These are phyloP conservation scores for Sphagnum tenellum DNA, from an alignment of 225 moss, liverwort and hornwort species.

Conservation along the genomic window DNA sequence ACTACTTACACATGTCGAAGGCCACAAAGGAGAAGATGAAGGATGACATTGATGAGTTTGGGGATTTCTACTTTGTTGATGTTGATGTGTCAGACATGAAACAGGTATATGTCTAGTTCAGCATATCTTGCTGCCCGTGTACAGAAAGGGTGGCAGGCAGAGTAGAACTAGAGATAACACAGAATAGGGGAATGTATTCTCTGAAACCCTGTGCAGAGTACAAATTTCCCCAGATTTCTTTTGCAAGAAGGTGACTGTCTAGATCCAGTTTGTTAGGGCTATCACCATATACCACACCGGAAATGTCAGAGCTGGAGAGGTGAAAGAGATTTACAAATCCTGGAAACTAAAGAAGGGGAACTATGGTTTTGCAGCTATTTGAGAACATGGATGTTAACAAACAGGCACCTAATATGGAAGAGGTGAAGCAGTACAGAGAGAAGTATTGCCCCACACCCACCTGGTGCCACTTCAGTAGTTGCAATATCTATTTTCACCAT, in stretches of 20 bases:
- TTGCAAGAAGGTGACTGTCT: no score
- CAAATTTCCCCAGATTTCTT: no score
- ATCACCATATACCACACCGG: no score
- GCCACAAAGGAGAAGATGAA: constrained; percentile 69
- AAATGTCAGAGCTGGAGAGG: no score
- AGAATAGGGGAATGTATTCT: no score
- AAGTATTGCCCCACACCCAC: constrained; percentile 60
- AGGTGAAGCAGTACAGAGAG: constrained; percentile 41
- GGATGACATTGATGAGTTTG: constrained; percentile 70
- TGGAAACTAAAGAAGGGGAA: no score
- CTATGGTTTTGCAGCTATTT: constrained; percentile 39
- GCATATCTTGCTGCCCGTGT: no score
- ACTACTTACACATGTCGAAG: constrained; percentile 76
- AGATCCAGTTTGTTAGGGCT: no score
- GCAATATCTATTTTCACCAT: constrained; percentile 65
- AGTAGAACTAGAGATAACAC: no score
- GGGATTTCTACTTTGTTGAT: constrained; percentile 70
- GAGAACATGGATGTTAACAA: constrained; percentile 36
- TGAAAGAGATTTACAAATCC: no score
- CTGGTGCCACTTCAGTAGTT: constrained; percentile 59
- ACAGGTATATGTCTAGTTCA: constrained; percentile 28
- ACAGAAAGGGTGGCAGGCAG: no score
- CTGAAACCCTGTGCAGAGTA: no score
- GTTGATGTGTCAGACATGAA: constrained; percentile 54
- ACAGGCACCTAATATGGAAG: constrained; percentile 38